These are phyloP conservation scores for Xylaria cubensis DNA, from an alignment of 495 filamentous ascomycete species.

Conservation along the genomic window DNA sequence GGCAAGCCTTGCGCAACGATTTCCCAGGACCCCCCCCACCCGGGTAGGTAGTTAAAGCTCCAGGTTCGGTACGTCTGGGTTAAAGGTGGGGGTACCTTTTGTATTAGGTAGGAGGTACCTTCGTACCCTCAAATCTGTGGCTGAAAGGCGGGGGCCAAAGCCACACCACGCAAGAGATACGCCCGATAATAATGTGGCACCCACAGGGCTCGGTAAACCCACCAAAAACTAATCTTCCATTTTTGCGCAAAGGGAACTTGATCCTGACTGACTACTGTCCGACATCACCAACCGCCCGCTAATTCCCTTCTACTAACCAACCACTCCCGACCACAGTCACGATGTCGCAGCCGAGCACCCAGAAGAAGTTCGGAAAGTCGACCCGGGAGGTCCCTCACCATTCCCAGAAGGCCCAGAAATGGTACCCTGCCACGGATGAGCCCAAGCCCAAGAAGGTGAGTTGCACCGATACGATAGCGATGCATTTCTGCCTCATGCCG, in stretches of 20 bases:
- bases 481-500: background rate
- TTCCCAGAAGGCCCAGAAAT: slow-evolving; percentile 95
- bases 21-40: too few species aligned
- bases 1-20: too few species aligned
- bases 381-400: slow-evolving; percentile 84
- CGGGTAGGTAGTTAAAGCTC: background rate
- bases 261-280: slow-evolving; percentile 36
- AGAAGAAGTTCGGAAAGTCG: slow-evolving; percentile 98
- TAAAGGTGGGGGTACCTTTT: background rate
- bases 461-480: slow-evolving; percentile 40
- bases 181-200: slow-evolving; percentile 34
- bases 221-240: slow-evolving; percentile 45
- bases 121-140: slow-evolving; percentile 5
- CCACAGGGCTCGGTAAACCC: slow-evolving; percentile 48
- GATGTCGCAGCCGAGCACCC: slow-evolving; percentile 74
- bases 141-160: slow-evolving; percentile 22
- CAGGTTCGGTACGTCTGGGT: background rate
- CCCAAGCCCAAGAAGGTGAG: slow-evolving; percentile 89
- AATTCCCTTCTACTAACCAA: slow-evolving; percentile 45
- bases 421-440: slow-evolving; percentile 98
- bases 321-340: slow-evolving; percentile 50
- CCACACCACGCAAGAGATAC: slow-evolving; percentile 31
- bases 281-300: slow-evolving; percentile 41
- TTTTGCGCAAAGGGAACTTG: slow-evolving; percentile 40
- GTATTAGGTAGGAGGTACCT: background rate